Base-by-base conservation (phyloP, 2,329 filamentous ascomycete species). In the Penicillium corylophilum region DNA sequence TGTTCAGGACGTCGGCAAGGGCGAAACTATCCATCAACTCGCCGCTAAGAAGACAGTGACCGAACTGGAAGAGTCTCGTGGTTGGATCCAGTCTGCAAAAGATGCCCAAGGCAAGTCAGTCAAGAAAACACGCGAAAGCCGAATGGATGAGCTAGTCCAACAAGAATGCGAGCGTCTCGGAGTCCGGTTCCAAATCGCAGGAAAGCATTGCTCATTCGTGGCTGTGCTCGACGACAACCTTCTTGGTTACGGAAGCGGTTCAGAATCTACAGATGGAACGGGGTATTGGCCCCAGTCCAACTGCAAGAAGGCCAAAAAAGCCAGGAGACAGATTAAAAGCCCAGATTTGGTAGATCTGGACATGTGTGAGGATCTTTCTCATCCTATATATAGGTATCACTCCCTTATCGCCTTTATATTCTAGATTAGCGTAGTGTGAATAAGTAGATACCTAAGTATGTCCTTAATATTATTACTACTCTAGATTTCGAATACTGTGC, bases 21-120 rank as follows among this genome's bases (percentile, higher is more conserved):
- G 33, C 9, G 41, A 55, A 29, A 50, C 43, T 1, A 22, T 55
- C 35, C 48, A 52, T 44, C 49, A 53, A 22, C 43, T 55, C 9
- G 53, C 49, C 13, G 49, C 46, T 20, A 55, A 55, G 26, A 48
- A 44, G 15, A n/a, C 31, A 4, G 38, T 50, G 8, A 40, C 44
- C 7, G 54, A 57, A 15, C 48, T 57, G 15, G 54, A 57, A 23
- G 48, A 54, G 36, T 45, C 44, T 7, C 46, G 31, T 23, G 51
- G 54, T 29, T 57, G 54, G 51, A 54, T 57, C 9, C 35, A 50
- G 12, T 33, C 9, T 5, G 44, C 48, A 22, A 54, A 45, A 10
- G 33, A 36, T 4, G 33, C 33, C 9, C 6, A 18, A 5, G 33
- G 33, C 16, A 40, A 51, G 23, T 26, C 52, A 5, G 15, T 55